Base-by-base conservation (phyloP, 352 stramenopile species). In the Globisporangium viniferum region DNA sequence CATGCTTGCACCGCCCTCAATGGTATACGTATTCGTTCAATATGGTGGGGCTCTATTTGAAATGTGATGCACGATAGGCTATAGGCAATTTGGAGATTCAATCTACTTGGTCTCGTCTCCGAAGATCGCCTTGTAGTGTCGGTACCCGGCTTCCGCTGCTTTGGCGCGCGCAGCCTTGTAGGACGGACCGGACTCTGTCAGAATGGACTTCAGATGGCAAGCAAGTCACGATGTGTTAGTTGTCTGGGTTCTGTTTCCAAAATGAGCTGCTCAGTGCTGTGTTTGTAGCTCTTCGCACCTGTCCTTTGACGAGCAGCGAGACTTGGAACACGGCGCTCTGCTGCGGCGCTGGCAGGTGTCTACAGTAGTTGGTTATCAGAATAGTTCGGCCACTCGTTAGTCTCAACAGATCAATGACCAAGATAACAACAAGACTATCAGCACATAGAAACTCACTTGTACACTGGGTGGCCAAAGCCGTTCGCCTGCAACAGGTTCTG, bases 401-500 rank as follows among this genome's bases (percentile, higher is more conserved):
- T 31, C 44, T 51, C 31, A 62, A 61, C 56, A 46, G 39, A 29
- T 51, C 27, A 36, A 7, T 46, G 20, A 51, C 3, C 57, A 62
- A 62, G 35, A 36, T 1, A 35, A 1, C 22, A 49, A 18, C 24
- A 24, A 24, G 24, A 24, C 20, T 6, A 49, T 49, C n/a, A 62
- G 35, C 12, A 54, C n/a, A 27, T 8, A 35, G 6, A 7, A 9
- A 67, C 77, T 31, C 71, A 92, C 81, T 88, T 88, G 71, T 93
- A 93, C 4, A 76, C 66, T 15, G 86, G 86, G 62, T 93, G 84
- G 15, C 77, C 77, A 59, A 80, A 84, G 57, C 82, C 76, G 55
- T 92, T 79, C 24, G 74, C 74, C 60, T 93, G 88, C 33, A 95
- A 71, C 22, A 92, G 64, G 20, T 74, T 86, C 76, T 94, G 86